Percentiles rank a stretch among this genome's conserved stretches.
Evolutionary conservation across 2,329 filamentous ascomycete genomes (phyloP).

Genomic region (Penicillium olsonii): DNA sequence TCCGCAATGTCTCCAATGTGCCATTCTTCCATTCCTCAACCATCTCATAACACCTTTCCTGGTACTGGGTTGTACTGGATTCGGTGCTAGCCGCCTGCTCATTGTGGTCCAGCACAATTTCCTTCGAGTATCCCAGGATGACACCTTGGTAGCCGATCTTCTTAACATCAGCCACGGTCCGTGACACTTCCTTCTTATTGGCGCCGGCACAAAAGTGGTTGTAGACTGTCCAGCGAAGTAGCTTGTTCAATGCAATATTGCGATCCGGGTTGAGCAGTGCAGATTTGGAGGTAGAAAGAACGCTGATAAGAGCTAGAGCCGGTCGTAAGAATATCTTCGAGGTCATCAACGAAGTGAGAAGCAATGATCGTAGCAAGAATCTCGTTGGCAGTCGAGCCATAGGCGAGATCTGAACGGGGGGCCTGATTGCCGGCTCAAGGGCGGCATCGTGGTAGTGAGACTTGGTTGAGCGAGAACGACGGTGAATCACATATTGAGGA

Average conservation of each 20-base stretch:
- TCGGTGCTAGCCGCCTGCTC: constrained; percentile 20
- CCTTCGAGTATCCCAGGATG: constrained; percentile 79
- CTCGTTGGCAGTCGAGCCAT: constrained; percentile 23
- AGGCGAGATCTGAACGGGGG: constrained; percentile 14
- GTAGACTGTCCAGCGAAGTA: constrained; percentile 83
- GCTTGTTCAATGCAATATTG: constrained; percentile 68
- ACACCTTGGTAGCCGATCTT: constrained; percentile 78
- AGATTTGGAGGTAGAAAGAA: constrained; percentile 69
- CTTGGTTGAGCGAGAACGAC: constrained; percentile 17
- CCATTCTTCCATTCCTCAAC: constrained; percentile 25
- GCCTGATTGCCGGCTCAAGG: background rate
- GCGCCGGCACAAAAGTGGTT: constrained; percentile 89
- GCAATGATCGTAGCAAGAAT: constrained; percentile 16
- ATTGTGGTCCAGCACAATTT: constrained; percentile 69
- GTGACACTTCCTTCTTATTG: constrained; percentile 65
- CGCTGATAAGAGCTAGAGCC: constrained; percentile 67
- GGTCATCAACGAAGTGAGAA: constrained; percentile 25
- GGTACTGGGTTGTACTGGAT: constrained; percentile 11
- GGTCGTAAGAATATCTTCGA: constrained; percentile 62
- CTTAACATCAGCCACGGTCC: constrained; percentile 67
- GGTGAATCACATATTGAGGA: background rate
- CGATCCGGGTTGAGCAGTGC: constrained; percentile 70
- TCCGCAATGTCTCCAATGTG: constrained; percentile 22
- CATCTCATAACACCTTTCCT: constrained; percentile 19
- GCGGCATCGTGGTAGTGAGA: constrained; percentile 17